These are phyloP conservation scores for Neonectria coccinea DNA, from an alignment of 2,329 filamentous ascomycete species.

Conservation along the genomic window DNA sequence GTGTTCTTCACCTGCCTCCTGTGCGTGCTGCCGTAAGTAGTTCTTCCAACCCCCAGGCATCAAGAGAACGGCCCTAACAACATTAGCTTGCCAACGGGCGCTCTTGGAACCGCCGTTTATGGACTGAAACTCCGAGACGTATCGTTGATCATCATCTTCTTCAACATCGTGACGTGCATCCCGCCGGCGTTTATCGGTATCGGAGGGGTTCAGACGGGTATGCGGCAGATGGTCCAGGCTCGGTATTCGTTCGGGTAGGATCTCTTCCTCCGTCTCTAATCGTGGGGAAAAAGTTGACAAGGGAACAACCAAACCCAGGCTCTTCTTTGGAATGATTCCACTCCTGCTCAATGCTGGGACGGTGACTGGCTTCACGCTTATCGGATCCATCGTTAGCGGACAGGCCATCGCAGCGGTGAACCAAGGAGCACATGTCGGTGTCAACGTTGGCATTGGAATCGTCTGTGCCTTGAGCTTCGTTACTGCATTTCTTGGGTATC, in stretches of 20 bases:
- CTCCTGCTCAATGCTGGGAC: conserved; percentile 68
- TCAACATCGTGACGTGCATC: conserved; percentile 64
- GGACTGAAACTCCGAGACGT: conserved; percentile 67
- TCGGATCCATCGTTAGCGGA: conserved; percentile 68
- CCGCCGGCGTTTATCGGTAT: conserved; percentile 68
- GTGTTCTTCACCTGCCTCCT: conserved; percentile 70
- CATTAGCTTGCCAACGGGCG: conserved; percentile 66
- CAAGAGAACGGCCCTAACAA: neutral
- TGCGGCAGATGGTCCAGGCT: conserved; percentile 71
- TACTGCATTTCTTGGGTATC: conserved; percentile 67
- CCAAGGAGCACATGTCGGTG: conserved; percentile 56
- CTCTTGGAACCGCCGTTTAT: conserved; percentile 66
- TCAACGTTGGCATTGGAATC: conserved; percentile 68
- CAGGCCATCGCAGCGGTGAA: conserved; percentile 63
- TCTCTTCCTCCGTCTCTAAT: neutral
- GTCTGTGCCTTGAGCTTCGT: conserved; percentile 64
- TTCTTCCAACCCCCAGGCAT: conserved; percentile 23
- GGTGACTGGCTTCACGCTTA: conserved; percentile 67
- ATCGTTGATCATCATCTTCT: conserved; percentile 69
- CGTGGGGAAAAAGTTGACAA: conserved; percentile 23
- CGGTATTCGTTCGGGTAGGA: conserved; percentile 67
- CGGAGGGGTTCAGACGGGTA: conserved; percentile 66
- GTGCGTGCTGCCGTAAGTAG: conserved; percentile 69
- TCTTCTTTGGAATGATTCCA: conserved; percentile 63
- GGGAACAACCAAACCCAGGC: conserved; percentile 41